phyloP scores from a whole-genome alignment of 2,329 filamentous ascomycete species.

The Ophiostoma himal-ulmi region DNA sequence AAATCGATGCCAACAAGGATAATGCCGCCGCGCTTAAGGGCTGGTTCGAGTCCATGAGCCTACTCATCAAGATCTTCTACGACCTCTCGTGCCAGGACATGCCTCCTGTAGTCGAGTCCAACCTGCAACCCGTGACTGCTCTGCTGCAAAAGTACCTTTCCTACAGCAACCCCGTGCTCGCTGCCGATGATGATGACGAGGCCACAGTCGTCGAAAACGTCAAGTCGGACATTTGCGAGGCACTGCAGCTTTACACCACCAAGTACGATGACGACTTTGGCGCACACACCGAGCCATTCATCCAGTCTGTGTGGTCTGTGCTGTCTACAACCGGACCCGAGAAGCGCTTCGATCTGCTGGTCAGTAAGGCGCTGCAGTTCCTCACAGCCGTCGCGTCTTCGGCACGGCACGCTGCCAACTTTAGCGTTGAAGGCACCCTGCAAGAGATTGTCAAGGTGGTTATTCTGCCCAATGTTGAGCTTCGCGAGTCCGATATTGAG shows the following conservation, averaged over 20 bases:
- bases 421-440: conserved; percentile 75
- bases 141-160: conserved; percentile 89
- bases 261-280: conserved; percentile 96
- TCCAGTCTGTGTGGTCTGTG: conserved; percentile 84
- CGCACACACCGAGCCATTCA: conserved; percentile 72
- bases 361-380: conserved; percentile 92
- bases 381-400: conserved; percentile 81
- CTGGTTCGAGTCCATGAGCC: conserved; percentile 78
- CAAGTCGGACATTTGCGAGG: conserved; percentile 90
- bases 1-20: conserved; percentile 67
- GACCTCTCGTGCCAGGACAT: conserved; percentile 97
- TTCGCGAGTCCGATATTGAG: conserved; percentile 90
- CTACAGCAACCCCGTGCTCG: conserved; percentile 75
- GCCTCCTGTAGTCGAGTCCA: conserved; percentile 88
- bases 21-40: conserved; percentile 69
- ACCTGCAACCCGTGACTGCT: conserved; percentile 67
- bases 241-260: conserved; percentile 79
- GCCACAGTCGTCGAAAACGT: conserved; percentile 77
- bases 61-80: conserved; percentile 87
- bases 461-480: conserved; percentile 82
- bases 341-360: conserved; percentile 88
- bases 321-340: conserved; percentile 79
- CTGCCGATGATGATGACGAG: conserved; percentile 69
- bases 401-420: conserved; percentile 70
- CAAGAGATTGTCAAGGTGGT: conserved; percentile 92